Evolutionary conservation across 345 rosid genomes (phyloP), one percentile per base, ranked within the genome.

Genomic region (Excoecaria agallocha): DNA sequence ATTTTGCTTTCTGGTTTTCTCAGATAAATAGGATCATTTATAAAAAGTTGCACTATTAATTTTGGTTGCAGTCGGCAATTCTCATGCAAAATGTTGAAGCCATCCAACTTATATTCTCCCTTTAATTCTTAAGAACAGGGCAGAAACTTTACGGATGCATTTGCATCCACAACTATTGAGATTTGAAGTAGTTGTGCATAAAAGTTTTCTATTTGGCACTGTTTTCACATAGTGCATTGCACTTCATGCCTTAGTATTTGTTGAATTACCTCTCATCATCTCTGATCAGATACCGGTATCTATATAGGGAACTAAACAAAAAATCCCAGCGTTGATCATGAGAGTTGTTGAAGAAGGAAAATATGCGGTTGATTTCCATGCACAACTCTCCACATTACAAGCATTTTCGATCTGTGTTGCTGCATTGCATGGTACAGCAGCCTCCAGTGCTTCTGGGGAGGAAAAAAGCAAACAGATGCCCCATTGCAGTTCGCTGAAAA

Each of bases 331-430:
- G 71, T 78, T 96, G 77, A 75, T 82, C 55, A 83, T 96, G 92
- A 77, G 56, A 35, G 77, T 76, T 12, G 57, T 84, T 5, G 83
- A 81, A 77, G 91, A 89, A 77, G 95, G 96, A 51, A 87, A 81
- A 22, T 93, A 96, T 77, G 89, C 88, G 12, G 88, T 95, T 17
- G 88, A 88, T 79, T 96, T 96, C 86, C 99, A 96, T 7, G 97
- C 97, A 17, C 89, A 82, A 80, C 85, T 96, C 41, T 89, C 99
- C 48, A 77, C 93, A 1, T 76, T 96, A 75, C 99, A 96, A 82
- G 98, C 97, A 11, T 96, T 96, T 79, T 91, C 97, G 58, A 84
- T 93, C 50, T 93, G 97, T 66, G 88, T 93, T 2, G 93, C 97
- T 5, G 70, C 87, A 78, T 75, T 96, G 58, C 97, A 96, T 48